Evolutionary conservation across 257 asterid genomes (phyloP).

Genomic region (Penstemon davidsonii): DNA sequence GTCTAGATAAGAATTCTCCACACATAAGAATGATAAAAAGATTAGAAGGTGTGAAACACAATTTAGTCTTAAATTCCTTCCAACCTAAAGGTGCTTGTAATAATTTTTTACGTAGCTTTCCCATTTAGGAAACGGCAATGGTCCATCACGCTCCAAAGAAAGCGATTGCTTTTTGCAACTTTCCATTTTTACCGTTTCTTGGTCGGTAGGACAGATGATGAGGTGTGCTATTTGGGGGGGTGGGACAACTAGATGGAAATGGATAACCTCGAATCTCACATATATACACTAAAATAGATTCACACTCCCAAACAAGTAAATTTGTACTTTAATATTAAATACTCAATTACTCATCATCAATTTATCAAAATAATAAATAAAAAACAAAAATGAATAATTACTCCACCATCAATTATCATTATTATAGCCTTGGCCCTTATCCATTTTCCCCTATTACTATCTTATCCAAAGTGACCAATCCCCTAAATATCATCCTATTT

Average conservation of each 20-base stretch:
- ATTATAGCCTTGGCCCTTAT: conserved; percentile 26
- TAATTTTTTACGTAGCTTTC: neutral
- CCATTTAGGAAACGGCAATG: neutral
- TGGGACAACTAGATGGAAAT: too few relatives aligned
- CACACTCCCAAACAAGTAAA: neutral
- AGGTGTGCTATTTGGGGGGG: neutral
- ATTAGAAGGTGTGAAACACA: too few relatives aligned
- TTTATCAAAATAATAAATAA: neutral
- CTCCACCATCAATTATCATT: neutral
- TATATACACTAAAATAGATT: too few relatives aligned
- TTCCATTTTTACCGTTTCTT: neutral
- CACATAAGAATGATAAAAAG: too few relatives aligned
- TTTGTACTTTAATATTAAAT: neutral
- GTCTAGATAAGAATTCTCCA: too few relatives aligned
- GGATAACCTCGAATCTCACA: neutral
- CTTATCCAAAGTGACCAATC: conserved; percentile 23
- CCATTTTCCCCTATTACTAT: conserved; percentile 16
- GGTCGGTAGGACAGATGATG: neutral
- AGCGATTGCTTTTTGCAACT: neutral
- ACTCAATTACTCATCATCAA: neutral
- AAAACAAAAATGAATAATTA: too few relatives aligned
- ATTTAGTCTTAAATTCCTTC: too few relatives aligned
- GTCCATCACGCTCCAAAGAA: neutral
- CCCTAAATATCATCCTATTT: neutral
- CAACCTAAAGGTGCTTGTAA: too few relatives aligned